phyloP scores from a whole-genome alignment of 306 rosid species.

The Cucumis sativus region Cucumber_9930_V3 NC_026657.2:8647001-8647500 shows the following conservation, averaged over 20 bases:
- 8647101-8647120: slow-evolving; percentile 26
- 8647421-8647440: slow-evolving; percentile 15
- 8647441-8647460: slow-evolving; percentile 25
- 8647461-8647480: slow-evolving; percentile 45
- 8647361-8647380: slow-evolving; percentile 58
- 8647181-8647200: slow-evolving; percentile 10
- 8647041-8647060: slow-evolving; percentile 40
- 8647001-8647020: neutral
- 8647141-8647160: slow-evolving; percentile 5
- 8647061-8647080: slow-evolving; percentile 72
- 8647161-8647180: slow-evolving; percentile 9
- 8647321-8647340: slow-evolving; percentile 64
- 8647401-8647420: slow-evolving; percentile 20
- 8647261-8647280: slow-evolving; percentile 17
- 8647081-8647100: slow-evolving; percentile 30
- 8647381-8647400: slow-evolving; percentile 24
- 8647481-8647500: slow-evolving; percentile 52
- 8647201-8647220: slow-evolving; percentile 1
- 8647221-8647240: slow-evolving; percentile 11
- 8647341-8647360: slow-evolving; percentile 83
- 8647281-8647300: slow-evolving; percentile 20
- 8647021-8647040: slow-evolving; percentile 43
- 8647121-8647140: slow-evolving; percentile 1
- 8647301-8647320: slow-evolving; percentile 25
- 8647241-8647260: slow-evolving; percentile 26